Base-by-base conservation (phyloP, 2,329 filamentous ascomycete species). In the Claviceps maximensis region DNA sequence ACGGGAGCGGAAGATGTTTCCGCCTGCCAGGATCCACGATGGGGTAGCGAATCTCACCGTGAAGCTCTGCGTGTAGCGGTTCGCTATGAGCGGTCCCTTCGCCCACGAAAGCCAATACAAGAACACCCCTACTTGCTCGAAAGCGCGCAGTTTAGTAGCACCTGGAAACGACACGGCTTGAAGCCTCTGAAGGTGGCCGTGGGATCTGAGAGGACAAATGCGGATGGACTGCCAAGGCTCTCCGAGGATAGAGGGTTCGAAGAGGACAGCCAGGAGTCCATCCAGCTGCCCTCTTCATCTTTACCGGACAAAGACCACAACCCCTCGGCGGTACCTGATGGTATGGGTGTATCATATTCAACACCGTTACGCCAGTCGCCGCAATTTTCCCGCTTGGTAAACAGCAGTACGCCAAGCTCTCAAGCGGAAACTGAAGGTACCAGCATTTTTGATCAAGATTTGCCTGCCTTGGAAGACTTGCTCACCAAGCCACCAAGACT, bases 21-120 rank as follows among this genome's bases (percentile, higher is more conserved):
- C 3, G 36, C 27, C 17, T 13, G 6, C 21, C 21, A 33, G 47
- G 33, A 29, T 36, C 25, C 29, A 29, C 4, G 13, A 17, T 19
- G 23, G 29, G 46, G 12, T 10, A 8, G 15, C 25, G 47, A 47
- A 36, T 31, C 53, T 8, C 51, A 54, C 13, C 53, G 56, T 47
- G 58, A 58, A 41, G 60, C 58, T 19, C 56, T 55, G 33, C 63
- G 63, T 52, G 55, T 59, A 13, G 60, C 64, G 6, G 59, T 69
- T 29, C 67, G 65, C 13, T 64, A 70, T 47, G 70, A 73, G 55
- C 72, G 78, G 36, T 78, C 74, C 4, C 65, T 82, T n/a, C 72
- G 79, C 7, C 77, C 77, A 1, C 72, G 79, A 21, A 82, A 81
- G 55, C 78, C 78, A 1, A 82, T 82, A 7, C 79, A 82, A 60